Evolutionary conservation across 1,139 yeast genomes (phyloP).

Genomic region (Taiozyma sp.): DNA sequence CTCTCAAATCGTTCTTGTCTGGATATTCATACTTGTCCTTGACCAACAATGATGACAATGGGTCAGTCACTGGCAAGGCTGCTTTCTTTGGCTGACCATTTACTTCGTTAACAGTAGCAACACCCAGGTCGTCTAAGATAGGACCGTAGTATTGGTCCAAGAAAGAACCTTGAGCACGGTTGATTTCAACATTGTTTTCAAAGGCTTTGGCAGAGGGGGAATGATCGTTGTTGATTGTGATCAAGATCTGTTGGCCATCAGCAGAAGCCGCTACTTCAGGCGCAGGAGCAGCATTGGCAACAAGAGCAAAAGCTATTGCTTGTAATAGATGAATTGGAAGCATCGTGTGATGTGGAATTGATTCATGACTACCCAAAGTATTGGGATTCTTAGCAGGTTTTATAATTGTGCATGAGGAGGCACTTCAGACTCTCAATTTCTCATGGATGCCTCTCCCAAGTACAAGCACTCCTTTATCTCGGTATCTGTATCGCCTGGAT

Average conservation of each 20-base stretch:
- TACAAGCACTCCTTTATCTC: not conserved
- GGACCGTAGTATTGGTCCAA: conserved; percentile 31
- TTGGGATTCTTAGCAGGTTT: not conserved
- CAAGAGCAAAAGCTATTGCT: conserved; percentile 10
- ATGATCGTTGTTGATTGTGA: conserved; percentile 15
- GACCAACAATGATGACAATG: conserved; percentile 25
- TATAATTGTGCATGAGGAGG: not conserved
- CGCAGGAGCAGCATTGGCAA: conserved; percentile 9
- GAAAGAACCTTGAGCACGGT: conserved; percentile 23
- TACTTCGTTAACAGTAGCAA: conserved; percentile 18
- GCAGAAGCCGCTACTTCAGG: conserved; percentile 15
- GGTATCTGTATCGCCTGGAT: not conserved
- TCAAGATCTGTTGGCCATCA: conserved; percentile 16
- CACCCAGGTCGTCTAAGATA: conserved; percentile 25
- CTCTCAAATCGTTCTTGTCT: conserved; percentile 33
- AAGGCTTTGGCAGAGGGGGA: conserved; percentile 2
- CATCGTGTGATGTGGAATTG: conserved; percentile 4
- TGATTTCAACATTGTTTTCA: not conserved
- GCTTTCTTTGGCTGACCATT: conserved; percentile 22
- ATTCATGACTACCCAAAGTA: not conserved
- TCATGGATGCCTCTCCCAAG: not conserved
- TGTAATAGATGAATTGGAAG: conserved; percentile 13
- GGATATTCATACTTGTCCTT: conserved; percentile 31
- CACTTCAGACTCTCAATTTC: not conserved
- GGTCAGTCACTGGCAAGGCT: conserved; percentile 26